Evolutionary conservation across 2,329 filamentous ascomycete species (phyloP).

Genomic region (Exophiala oligosperma): DNA sequence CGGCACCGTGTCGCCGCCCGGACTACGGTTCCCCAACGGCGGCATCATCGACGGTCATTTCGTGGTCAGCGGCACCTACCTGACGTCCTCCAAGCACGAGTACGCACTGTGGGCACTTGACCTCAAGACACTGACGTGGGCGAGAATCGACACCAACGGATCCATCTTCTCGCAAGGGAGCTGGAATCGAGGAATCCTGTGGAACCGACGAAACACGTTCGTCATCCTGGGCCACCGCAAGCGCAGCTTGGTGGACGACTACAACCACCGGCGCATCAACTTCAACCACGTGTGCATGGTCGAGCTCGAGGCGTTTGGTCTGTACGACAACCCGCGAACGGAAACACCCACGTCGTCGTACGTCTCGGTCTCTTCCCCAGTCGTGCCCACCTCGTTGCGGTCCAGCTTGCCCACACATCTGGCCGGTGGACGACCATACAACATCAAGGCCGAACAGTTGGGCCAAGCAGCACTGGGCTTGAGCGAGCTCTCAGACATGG

Average conservation of each 20-base stretch:
- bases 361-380: constrained; percentile 74
- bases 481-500: constrained; percentile 93
- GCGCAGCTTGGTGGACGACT: constrained; percentile 91
- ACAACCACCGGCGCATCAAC: constrained; percentile 96
- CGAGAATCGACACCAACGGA: constrained; percentile 89
- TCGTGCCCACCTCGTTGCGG: constrained; percentile 57
- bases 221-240: constrained; percentile 94
- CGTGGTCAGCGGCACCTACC: constrained; percentile 93
- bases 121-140: constrained; percentile 85
- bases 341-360: constrained; percentile 77
- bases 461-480: constrained; percentile 77
- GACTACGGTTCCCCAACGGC: constrained; percentile 91
- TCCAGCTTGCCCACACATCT: constrained; percentile 47
- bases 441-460: constrained; percentile 77
- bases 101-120: constrained; percentile 97
- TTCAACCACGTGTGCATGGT: constrained; percentile 97
- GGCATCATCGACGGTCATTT: constrained; percentile 95
- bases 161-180: constrained; percentile 95
- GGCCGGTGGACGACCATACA: constrained; percentile 74
- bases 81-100: constrained; percentile 97
- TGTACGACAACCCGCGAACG: constrained; percentile 92
- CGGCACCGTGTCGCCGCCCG: constrained; percentile 81
- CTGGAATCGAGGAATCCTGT: constrained; percentile 94
- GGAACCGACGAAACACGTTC: constrained; percentile 91
- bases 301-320: constrained; percentile 92